A percentile compares a stretch with the other conserved stretches of the same genome.
These are phyloP conservation scores for Cerrena zonata DNA, from an alignment of 1,284 basidiomycete genomes.

Conservation along the genomic window DNA sequence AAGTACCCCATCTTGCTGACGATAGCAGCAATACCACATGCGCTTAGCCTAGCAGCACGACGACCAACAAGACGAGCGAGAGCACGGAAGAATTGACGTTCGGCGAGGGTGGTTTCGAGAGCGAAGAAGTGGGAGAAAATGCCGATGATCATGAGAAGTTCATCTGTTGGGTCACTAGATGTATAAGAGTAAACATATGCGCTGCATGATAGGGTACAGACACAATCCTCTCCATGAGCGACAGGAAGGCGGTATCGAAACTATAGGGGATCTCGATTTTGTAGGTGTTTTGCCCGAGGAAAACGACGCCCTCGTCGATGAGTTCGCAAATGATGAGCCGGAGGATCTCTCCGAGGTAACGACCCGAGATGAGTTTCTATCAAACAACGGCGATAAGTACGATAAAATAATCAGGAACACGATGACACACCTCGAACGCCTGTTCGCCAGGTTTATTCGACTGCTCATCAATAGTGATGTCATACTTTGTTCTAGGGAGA, in stretches of 20 bases:
- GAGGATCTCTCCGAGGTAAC: conserved; percentile 95
- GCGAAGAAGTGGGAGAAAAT: conserved; percentile 96
- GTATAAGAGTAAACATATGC: background rate
- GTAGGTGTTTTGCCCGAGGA: conserved; percentile 97
- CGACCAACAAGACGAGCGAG: conserved; percentile 87
- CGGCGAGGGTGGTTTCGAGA: conserved; percentile 87
- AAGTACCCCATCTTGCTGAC: conserved; percentile 88
- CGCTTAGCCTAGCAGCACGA: conserved; percentile 80
- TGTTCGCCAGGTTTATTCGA: conserved; percentile 98
- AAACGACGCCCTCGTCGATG: conserved; percentile 93
- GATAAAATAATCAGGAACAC: background rate
- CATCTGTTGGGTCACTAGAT: conserved; percentile 88
- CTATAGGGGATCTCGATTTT: conserved; percentile 90
- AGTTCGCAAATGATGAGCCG: conserved; percentile 91
- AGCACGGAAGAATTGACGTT: conserved; percentile 91
- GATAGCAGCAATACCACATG: conserved; percentile 92
- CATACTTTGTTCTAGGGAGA: conserved; percentile 91
- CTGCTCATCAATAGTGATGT: conserved; percentile 84
- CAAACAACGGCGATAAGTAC: background rate
- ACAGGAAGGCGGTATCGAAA: conserved; percentile 95
- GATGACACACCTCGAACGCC: conserved; percentile 65
- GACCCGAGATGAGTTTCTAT: conserved; percentile 95
- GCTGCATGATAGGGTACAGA: background rate
- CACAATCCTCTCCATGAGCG: conserved; percentile 82
- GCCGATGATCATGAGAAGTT: conserved; percentile 91